Evolutionary conservation across 108 stramenopile genomes (phyloP).

Genomic region (Skeletonema marinoi): DNA sequence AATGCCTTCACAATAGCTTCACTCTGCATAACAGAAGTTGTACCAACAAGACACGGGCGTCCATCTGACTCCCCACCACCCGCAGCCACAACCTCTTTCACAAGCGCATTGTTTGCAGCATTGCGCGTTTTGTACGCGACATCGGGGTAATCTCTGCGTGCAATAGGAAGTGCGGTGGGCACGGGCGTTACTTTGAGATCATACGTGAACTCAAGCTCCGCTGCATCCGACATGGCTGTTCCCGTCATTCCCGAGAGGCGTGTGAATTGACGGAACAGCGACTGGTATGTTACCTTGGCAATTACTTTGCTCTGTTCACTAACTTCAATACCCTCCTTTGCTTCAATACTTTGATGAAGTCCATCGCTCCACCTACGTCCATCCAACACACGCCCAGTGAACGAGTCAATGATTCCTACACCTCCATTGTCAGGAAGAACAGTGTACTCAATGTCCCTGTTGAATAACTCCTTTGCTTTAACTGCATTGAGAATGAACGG

Average conservation of each 20-base stretch:
- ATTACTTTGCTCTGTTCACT: slow-evolving; percentile 91
- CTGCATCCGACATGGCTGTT: slow-evolving; percentile 89
- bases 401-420: slow-evolving; percentile 93
- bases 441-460: slow-evolving; percentile 89
- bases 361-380: slow-evolving; percentile 96
- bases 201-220: slow-evolving; percentile 89
- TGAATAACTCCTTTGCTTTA: slow-evolving; percentile 95
- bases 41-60: slow-evolving; percentile 93
- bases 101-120: slow-evolving; percentile 81
- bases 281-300: slow-evolving; percentile 96
- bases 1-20: slow-evolving; percentile 80
- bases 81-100: slow-evolving; percentile 82
- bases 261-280: slow-evolving; percentile 91
- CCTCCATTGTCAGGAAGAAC: slow-evolving; percentile 64
- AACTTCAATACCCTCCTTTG: slow-evolving; percentile 91
- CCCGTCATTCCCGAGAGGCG: slow-evolving; percentile 95
- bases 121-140: slow-evolving; percentile 92
- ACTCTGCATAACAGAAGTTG: slow-evolving; percentile 91
- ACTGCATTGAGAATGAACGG: slow-evolving; percentile 88
- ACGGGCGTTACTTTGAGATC: slow-evolving; percentile 80
- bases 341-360: slow-evolving; percentile 95
- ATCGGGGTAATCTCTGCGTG: slow-evolving; percentile 93
- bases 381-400: slow-evolving; percentile 95
- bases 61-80: slow-evolving; percentile 74
- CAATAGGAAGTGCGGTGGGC: slow-evolving; percentile 92